Base-by-base conservation (phyloP, 352 stramenopile genomes). In the Pilasporangium apinafurcum region DNA sequence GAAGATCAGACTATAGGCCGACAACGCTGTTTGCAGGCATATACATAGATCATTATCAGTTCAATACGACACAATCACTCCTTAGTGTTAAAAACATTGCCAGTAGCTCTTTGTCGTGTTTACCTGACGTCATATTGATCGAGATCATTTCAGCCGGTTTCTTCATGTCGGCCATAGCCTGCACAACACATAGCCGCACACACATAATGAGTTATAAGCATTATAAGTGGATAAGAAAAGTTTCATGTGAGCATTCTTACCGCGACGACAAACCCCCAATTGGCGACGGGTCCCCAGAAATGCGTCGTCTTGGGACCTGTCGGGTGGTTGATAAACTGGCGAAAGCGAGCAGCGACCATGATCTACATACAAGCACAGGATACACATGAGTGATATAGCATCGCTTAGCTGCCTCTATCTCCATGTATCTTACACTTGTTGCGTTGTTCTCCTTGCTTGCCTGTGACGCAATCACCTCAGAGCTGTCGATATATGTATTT, bases 211-310 rank as follows among this genome's bases (percentile, higher is more conserved):
- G 13, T 28, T 22, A 9, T 41, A 31, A 26, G 13, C 8, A 30
- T 8, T 14, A 44, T 37, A 5, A 40, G 16, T 30, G 9, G 13
- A n/a, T 8, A 39, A 30, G 20, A 31, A 21, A 4, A n/a, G n/a
- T n/a, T n/a, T n/a, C n/a, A n/a, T n/a, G n/a, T n/a, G n/a, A 18
- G 37, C 24, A 7, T 4, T 68, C 70, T 36, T 68, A 92, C 81
- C 10, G 83, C 82, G 36, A 85, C 44, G 26, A 94, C 82, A 34
- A 95, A 91, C 48, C 83, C 83, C 83, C 83, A 95, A 65, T 95
- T 95, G 35, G 80, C 80, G 4, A 95, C 68, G 3, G 83, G 83
- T 0, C 83, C 83, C 83, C 82, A 95, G 59, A 95, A 95, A 54
- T 93, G 81, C 28, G 80, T 92, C 18, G 81, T 93, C 69, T 89